Conservation (phyloP, 768 basidiomycete species). For the Suillus spraguei region DNA sequence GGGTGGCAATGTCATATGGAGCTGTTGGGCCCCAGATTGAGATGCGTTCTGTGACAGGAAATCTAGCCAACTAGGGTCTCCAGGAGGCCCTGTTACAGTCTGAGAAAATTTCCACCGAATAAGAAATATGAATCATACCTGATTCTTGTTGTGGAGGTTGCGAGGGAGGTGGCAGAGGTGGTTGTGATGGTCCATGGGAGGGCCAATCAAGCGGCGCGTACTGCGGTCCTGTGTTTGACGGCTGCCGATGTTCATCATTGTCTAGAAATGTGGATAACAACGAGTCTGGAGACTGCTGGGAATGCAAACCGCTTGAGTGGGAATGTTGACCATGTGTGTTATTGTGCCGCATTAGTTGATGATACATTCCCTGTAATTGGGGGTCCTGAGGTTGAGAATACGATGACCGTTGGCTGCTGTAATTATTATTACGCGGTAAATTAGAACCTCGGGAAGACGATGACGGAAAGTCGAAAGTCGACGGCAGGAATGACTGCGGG, state of each 20-base stretch:
- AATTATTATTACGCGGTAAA: slow-evolving; percentile 26
- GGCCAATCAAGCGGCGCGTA: slow-evolving; percentile 36
- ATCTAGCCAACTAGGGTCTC: slow-evolving; percentile 36
- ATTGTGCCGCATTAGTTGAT: slow-evolving; percentile 30
- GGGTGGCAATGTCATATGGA: slow-evolving; percentile 33
- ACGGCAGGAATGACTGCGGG: slow-evolving; percentile 24
- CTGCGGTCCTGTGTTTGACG: slow-evolving; percentile 26
- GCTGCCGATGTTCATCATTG: slow-evolving; percentile 28
- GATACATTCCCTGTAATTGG: slow-evolving; percentile 34
- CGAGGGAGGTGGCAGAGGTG: slow-evolving; percentile 13
- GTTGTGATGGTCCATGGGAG: slow-evolving; percentile 31
- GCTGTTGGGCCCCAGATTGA: slow-evolving; percentile 26
- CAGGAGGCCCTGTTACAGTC: slow-evolving; percentile 23
- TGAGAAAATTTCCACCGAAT: slow-evolving; percentile 3
- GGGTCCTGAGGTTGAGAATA: slow-evolving; percentile 31
- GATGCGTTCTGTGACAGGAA: slow-evolving; percentile 32
- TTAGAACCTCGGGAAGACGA: slow-evolving; percentile 26
- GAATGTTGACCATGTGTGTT: slow-evolving; percentile 21
- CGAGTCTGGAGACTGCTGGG: slow-evolving; percentile 27
- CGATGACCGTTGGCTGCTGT: slow-evolving; percentile 28
- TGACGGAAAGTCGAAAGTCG: slow-evolving; percentile 33
- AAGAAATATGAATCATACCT: slow-evolving; percentile 16
- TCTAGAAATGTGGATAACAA: slow-evolving; percentile 34
- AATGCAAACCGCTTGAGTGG: slow-evolving; percentile 19
- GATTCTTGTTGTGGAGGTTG: slow-evolving; percentile 27